Base-by-base conservation (phyloP, 164 flowering plant genomes). In the Cinnamomum micranthum region DNA sequence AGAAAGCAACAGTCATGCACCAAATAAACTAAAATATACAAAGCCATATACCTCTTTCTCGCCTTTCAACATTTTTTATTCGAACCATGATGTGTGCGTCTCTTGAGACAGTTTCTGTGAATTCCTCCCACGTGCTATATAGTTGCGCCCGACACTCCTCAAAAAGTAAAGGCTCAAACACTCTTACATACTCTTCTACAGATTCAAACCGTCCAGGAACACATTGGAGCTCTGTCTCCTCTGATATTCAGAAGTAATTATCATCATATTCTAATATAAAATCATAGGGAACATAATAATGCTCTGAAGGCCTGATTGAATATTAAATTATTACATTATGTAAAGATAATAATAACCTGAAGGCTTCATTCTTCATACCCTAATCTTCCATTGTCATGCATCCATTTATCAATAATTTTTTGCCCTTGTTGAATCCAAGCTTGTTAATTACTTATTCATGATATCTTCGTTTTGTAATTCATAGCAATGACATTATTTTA, bases 91-190 rank as follows among this genome's bases (percentile, higher is more conserved):
- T 75, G 80, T 90, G 91, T 28, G 84, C 73, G 85, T 93, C 94
- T 82, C 91, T 86, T 19, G 92, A 77, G 82, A 75, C 52, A 3
- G 85, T 82, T 83, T 93, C 98, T 73, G 85, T 79, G 62, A 77
- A 78, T 80, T 95, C 98, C 80, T 95, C 99, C 99, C 97, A 95
- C 0, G 95, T 88, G 78, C 97, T 93, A 83, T 89, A 88, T 52
- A 92, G 87, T 71, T 95, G 99, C 62, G 98, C 99, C 20, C 97
- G 92, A 77, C 99, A 95, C 82, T 95, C 99, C 83, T 95, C 99
- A 89, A 95, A 95, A 75, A 95, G 94, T 74, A 95, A 79, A 79
- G 99, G 99, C 82, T 95, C 99, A 88, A 95, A 95, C 6, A 93
- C 99, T 81, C 92, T 81, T 4, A 92, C 83, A 83, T 95, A 95